These are phyloP conservation scores for Phlyctochytrium bullatum DNA, from an alignment of 192 early-diverging fungal species.

Conservation along the genomic window DNA sequence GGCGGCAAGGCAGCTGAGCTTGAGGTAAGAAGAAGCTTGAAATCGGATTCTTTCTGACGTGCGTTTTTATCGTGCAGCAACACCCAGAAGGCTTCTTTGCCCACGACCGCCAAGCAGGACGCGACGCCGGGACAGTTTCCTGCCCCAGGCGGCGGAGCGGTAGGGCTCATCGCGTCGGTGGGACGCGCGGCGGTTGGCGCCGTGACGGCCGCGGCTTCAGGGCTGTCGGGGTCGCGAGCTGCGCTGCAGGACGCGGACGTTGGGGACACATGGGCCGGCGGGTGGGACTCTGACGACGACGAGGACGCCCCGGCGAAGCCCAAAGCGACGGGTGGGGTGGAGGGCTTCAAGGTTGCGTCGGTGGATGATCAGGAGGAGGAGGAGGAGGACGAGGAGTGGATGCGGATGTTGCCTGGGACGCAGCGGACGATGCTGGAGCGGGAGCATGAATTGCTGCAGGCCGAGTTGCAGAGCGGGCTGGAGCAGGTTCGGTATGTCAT, in stretches of 20 bases:
- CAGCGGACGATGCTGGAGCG: slow-evolving; percentile 35
- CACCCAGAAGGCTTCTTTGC: too few relatives aligned
- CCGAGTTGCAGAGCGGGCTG: slow-evolving; percentile 34
- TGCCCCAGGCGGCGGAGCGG: neutral
- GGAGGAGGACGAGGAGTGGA: slow-evolving; percentile 31
- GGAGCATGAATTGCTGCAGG: slow-evolving; percentile 38
- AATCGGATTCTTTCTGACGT: too few relatives aligned
- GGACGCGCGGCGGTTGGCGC: neutral
- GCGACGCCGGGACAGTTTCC: too few relatives aligned
- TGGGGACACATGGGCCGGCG: neutral
- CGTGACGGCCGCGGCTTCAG: slow-evolving; percentile 15
- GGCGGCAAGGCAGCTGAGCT: neutral
- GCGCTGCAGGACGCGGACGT: neutral
- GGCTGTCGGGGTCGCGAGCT: neutral
- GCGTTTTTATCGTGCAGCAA: too few relatives aligned
- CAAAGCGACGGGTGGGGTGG: too few relatives aligned
- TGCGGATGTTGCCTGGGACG: slow-evolving; percentile 14
- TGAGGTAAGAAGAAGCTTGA: too few relatives aligned
- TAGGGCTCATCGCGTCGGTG: neutral
- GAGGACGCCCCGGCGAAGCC: too few relatives aligned
- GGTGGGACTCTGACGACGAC: neutral
- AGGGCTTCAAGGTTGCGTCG: too few relatives aligned
- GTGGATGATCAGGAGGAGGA: neutral
- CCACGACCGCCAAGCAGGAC: too few relatives aligned
- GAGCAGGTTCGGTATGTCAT: slow-evolving; percentile 41